Evolutionary conservation across 2,329 filamentous ascomycete species (phyloP).

Genomic region (Alternaria sp.): DNA sequence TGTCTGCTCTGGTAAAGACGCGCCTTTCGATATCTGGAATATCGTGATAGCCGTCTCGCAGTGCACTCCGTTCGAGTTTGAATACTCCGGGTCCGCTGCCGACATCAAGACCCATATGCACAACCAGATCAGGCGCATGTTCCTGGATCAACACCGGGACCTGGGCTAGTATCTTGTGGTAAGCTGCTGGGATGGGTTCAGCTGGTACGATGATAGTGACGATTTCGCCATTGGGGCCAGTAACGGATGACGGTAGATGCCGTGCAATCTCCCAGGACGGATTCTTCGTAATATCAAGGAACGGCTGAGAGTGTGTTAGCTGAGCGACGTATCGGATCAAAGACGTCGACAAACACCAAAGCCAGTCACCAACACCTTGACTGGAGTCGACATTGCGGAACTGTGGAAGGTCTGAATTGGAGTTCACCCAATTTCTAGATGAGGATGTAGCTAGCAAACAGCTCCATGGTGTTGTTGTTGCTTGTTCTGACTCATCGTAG

Average conservation of each 20-base stretch:
- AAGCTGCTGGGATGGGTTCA: conserved; percentile 69
- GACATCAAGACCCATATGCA: conserved; percentile 84
- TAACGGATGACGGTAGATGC: conserved; percentile 58
- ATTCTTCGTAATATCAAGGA: conserved; percentile 75
- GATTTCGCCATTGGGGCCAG: conserved; percentile 10
- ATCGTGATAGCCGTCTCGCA: conserved; percentile 64
- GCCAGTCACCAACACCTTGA: conserved; percentile 59
- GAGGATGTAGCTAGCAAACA: background rate
- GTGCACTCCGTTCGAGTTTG: conserved; percentile 72
- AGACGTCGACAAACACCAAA: conserved; percentile 47
- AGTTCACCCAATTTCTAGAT: background rate
- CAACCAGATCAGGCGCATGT: conserved; percentile 64
- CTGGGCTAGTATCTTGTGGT: conserved; percentile 62
- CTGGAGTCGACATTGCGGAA: background rate
- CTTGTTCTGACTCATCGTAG: conserved; percentile 2
- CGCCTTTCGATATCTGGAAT: conserved; percentile 71
- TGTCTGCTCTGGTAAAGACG: conserved; percentile 39
- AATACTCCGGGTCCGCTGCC: conserved; percentile 67
- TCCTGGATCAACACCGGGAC: conserved; percentile 70
- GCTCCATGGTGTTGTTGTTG: background rate
- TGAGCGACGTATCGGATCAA: background rate
- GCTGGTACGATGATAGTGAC: conserved; percentile 66
- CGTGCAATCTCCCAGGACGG: conserved; percentile 82
- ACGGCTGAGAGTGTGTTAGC: conserved; percentile 67
- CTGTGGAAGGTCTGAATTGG: background rate